Evolutionary conservation across 208 protist genomes (phyloP).

Genomic region (Crithidia bombi): DNA sequence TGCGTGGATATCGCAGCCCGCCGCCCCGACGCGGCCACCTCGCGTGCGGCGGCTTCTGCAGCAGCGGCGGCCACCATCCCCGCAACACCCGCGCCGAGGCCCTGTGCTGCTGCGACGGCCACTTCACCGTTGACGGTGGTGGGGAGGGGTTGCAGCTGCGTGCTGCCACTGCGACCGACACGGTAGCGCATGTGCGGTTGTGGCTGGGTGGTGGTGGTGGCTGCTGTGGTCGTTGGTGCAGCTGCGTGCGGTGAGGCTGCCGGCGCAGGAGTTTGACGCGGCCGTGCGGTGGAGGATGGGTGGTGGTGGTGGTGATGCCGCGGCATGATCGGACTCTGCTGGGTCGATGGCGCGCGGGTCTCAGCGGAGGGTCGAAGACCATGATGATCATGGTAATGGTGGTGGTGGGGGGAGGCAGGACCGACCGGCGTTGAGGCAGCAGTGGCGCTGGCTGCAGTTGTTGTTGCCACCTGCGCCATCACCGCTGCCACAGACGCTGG

Average conservation of each 20-base stretch:
- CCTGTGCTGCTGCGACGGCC: too few relatives aligned
- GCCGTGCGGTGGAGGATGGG: slow-evolving; percentile 6
- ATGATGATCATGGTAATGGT: slow-evolving; percentile 9
- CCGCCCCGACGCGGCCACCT: neutral
- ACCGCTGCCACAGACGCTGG: slow-evolving; percentile 24
- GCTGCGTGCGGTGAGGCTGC: neutral
- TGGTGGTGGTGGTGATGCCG: slow-evolving; percentile 13
- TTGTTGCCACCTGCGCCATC: slow-evolving; percentile 11
- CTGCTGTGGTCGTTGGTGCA: neutral
- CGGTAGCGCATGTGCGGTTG: slow-evolving; percentile 33
- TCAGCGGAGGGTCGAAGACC: neutral
- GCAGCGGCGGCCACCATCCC: slow-evolving; percentile 8
- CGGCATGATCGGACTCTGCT: slow-evolving; percentile 9
- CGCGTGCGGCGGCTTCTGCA: neutral
- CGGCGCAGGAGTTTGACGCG: too few relatives aligned
- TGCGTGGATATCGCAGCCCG: neutral
- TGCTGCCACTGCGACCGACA: slow-evolving; percentile 34
- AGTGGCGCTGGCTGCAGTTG: neutral
- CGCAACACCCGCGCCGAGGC: neutral
- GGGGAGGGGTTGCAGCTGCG: slow-evolving; percentile 25
- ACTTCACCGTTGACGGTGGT: neutral
- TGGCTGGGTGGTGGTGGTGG: neutral
- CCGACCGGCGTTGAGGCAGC: neutral
- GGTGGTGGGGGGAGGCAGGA: neutral
- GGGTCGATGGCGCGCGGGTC: slow-evolving; percentile 4